phyloP scores from a whole-genome alignment of 2,329 filamentous ascomycete species.

The Pyrenochaeta sp. region DNA sequence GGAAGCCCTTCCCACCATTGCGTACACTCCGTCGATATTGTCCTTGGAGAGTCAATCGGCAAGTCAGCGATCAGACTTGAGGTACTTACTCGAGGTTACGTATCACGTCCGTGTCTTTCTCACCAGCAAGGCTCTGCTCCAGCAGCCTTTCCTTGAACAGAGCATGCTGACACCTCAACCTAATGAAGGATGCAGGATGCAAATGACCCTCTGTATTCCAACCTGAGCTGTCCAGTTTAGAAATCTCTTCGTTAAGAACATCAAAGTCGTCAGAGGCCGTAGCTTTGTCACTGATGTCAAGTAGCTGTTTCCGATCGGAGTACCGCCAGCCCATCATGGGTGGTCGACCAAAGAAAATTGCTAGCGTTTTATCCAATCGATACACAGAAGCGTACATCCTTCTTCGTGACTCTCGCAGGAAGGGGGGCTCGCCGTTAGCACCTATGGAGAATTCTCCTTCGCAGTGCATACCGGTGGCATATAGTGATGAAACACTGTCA shows the following conservation, averaged over 20 bases:
- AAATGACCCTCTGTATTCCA: constrained; percentile 42
- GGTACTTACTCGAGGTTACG: constrained; percentile 40
- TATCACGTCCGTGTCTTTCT: constrained; percentile 36
- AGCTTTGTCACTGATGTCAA: constrained; percentile 41
- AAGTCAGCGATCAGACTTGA: too few species aligned
- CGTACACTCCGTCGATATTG: constrained; percentile 35
- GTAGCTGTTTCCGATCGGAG: constrained; percentile 37
- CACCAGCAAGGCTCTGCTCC: constrained; percentile 42
- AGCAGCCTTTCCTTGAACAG: constrained; percentile 42
- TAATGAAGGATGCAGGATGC: constrained; percentile 34
- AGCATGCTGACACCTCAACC: constrained; percentile 34
- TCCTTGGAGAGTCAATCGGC: too few species aligned
- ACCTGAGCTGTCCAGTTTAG: constrained; percentile 36
- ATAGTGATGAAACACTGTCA: constrained; percentile 36
- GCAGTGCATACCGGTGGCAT: constrained; percentile 45
- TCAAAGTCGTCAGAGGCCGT: constrained; percentile 32
- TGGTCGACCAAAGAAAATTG: constrained; percentile 45
- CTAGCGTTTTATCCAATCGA: constrained; percentile 42
- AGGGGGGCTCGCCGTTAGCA: constrained; percentile 31
- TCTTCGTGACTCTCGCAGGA: constrained; percentile 40
- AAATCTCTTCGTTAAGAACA: constrained; percentile 32
- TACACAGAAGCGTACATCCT: constrained; percentile 39
- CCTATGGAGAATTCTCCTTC: constrained; percentile 35
- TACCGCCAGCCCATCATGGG: constrained; percentile 46
- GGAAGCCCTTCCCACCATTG: constrained; percentile 39